Conservation (phyloP, 2,329 filamentous ascomycete species). For the Xylaria sp. region DNA sequence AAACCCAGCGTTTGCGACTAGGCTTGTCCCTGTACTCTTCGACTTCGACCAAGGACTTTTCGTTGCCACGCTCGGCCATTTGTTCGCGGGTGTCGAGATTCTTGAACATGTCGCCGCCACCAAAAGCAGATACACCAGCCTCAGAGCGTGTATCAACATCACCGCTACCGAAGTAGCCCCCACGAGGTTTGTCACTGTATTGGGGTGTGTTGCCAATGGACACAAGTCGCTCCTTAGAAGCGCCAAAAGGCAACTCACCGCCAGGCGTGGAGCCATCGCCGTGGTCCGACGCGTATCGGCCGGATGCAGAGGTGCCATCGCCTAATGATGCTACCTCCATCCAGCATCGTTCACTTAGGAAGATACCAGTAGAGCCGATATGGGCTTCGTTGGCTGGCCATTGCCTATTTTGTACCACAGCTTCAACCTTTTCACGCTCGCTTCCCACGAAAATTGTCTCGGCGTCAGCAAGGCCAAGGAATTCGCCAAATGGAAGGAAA, state of each 20-base stretch:
- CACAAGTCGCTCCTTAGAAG: slow-evolving; percentile 64
- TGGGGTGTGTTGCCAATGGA: slow-evolving; percentile 60
- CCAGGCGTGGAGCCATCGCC: slow-evolving; percentile 64
- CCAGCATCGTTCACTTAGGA: slow-evolving; percentile 96
- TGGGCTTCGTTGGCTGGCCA: slow-evolving; percentile 93
- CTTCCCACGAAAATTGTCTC: slow-evolving; percentile 88
- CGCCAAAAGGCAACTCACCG: slow-evolving; percentile 62
- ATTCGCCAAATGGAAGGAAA: slow-evolving; percentile 95
- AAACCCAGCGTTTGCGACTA: slow-evolving; percentile 89
- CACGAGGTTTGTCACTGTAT: slow-evolving; percentile 77
- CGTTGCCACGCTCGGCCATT: slow-evolving; percentile 93
- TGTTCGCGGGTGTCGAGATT: slow-evolving; percentile 93
- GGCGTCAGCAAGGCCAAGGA: slow-evolving; percentile 84
- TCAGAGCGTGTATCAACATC: slow-evolving; percentile 89
- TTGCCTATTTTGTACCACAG: slow-evolving; percentile 87
- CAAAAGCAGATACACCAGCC: slow-evolving; percentile 87
- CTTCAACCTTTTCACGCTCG: slow-evolving; percentile 88
- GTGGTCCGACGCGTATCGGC: slow-evolving; percentile 64
- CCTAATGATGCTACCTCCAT: slow-evolving; percentile 81
- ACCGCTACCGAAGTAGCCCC: slow-evolving; percentile 78
- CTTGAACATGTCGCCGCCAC: slow-evolving; percentile 96
- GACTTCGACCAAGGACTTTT: slow-evolving; percentile 87
- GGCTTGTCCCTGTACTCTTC: slow-evolving; percentile 80
- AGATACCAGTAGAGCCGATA: slow-evolving; percentile 90
- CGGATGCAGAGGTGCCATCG: slow-evolving; percentile 62